Conservation (phyloP, 805 yeast genomes). For the Kurtzmaniella cleridarum region DNA sequence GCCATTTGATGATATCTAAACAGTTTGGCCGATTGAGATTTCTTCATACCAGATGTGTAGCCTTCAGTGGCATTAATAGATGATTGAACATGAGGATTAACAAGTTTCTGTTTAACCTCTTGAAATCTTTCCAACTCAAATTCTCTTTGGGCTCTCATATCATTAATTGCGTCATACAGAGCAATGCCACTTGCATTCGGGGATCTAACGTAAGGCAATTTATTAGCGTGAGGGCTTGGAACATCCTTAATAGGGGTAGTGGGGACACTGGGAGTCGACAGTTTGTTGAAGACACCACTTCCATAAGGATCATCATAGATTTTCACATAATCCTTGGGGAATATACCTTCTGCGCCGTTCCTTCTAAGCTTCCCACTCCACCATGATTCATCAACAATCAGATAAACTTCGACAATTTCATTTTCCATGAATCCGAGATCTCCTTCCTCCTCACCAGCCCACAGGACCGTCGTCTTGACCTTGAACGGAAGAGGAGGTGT, state of each 20-base stretch:
- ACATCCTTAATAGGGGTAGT: slow-evolving; percentile 7
- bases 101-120: no score
- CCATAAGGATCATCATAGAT: slow-evolving; percentile 34
- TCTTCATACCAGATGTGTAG: no score
- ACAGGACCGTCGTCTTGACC: slow-evolving; percentile 79
- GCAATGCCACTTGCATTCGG: no score
- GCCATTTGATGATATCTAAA: no score
- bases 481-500: slow-evolving; percentile 56
- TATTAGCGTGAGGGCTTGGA: no score
- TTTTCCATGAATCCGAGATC: slow-evolving; percentile 94
- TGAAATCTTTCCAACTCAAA: no score
- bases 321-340: slow-evolving; percentile 83
- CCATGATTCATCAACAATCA: slow-evolving; percentile 84
- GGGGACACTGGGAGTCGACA: slow-evolving; percentile 5
- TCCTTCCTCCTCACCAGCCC: slow-evolving; percentile 89
- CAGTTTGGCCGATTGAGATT: no score
- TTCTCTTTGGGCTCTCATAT: no score
- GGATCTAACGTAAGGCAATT: no score
- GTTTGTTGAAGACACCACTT: slow-evolving; percentile 11
- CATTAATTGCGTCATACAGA: neutral
- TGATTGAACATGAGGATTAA: no score
- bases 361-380: slow-evolving; percentile 81
- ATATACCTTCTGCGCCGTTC: slow-evolving; percentile 76
- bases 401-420: slow-evolving; percentile 79
- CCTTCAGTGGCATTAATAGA: no score